Base-by-base conservation (phyloP, 352 stramenopile species). In the Globisporangium viniferum region DNA sequence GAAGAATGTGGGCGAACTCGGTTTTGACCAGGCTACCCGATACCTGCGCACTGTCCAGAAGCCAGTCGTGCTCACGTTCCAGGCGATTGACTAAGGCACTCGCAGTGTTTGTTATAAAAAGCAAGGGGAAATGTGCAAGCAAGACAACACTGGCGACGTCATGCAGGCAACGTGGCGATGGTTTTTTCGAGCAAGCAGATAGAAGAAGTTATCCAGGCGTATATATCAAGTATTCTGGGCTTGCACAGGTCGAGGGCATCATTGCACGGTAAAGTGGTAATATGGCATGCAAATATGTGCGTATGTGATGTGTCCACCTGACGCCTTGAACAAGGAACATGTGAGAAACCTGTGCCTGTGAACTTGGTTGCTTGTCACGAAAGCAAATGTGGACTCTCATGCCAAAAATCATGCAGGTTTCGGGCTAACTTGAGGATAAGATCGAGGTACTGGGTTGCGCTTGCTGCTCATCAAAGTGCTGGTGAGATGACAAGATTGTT, bases 41-140 rank as follows among this genome's bases (percentile, higher is more conserved):
- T 84, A 91, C 63, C 67, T 94, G 61, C 82, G 85, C 20, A 92
- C 82, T 51, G 83, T 93, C 29, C 64, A 79, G 57, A 94, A 94
- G 73, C 87, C 87, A 12, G 82, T 93, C 14, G 67, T 85, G 65
- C 64, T 94, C 31, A 91, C 81, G 31, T 94, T 94, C 70, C 85
- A 93, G 69, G 87, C 85, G 20, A 86, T 92, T 63, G 84, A 92
- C 68, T 92, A 66, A 60, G 20, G 33, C 35, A 36, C 10, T 27
- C 5, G 20, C 33, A 20, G 18, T 5, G n/a, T 8, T 18, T 49
- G 48, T 12, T 18, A 33, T 12, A 20, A 62, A 20, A 22, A 14
- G 5, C n/a, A 22, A 29, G 56, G 15, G 56, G 56, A 24, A 22
- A n/a, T 39, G 41, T 33, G 56, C 33, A 36, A 49, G 5, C 9